Conservation (phyloP, 225 moss, liverwort and hornwort species). For the Lunularia cruciata region DNA sequence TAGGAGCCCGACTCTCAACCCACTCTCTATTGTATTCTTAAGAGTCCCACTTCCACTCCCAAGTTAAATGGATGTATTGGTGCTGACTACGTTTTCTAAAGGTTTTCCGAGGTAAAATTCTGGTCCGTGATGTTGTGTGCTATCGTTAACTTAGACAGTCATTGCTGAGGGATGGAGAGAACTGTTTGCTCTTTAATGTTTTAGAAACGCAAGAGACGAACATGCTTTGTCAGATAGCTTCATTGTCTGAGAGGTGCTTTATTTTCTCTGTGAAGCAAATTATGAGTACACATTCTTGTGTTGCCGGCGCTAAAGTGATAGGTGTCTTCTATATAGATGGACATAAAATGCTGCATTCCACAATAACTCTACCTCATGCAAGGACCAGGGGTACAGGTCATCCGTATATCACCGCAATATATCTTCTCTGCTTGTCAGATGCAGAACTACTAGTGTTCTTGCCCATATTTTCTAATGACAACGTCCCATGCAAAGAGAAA, state of each 20-base stretch:
- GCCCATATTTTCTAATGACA: conserved; percentile 84
- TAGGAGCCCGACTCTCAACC: conserved; percentile 75
- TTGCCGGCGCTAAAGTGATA: no score
- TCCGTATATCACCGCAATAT: conserved; percentile 51
- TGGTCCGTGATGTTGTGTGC: no score
- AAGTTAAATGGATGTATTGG: conserved; percentile 88
- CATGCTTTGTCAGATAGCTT: no score
- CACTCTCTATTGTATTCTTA: conserved; percentile 72
- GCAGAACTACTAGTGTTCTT: conserved; percentile 86
- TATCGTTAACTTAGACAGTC: no score
- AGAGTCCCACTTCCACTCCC: conserved; percentile 68
- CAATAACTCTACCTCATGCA: conserved; percentile 78
- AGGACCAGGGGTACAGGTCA: conserved; percentile 35
- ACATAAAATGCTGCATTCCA: conserved; percentile 85
- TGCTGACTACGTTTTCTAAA: conserved; percentile 85
- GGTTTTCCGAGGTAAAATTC: conserved; percentile 63
- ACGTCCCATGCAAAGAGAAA: conserved; percentile 59
- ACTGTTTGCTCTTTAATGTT: no score
- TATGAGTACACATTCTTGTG: no score
- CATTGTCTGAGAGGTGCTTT: no score
- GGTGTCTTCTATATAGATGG: conserved; percentile 92
- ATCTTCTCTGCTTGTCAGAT: conserved; percentile 83
- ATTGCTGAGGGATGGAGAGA: no score
- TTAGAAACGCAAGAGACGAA: no score
- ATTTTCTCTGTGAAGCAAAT: no score